Evolutionary conservation across 2,329 filamentous ascomycete species (phyloP), one percentile per base, ranked within the genome.

Genomic region (Eutypa lata): DNA sequence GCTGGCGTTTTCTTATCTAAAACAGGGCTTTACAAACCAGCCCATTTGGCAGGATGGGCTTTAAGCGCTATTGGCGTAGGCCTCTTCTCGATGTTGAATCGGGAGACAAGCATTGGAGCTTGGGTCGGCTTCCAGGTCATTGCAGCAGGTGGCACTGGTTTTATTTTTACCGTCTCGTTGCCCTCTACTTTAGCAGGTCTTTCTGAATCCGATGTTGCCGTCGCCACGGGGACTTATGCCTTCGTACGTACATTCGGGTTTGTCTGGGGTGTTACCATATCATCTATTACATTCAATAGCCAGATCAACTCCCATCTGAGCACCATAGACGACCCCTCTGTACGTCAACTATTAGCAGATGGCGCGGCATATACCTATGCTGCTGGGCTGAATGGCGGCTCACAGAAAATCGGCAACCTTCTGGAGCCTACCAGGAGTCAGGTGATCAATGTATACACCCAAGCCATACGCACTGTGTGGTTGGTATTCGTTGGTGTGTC

Each of bases 211-310:
- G 65, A 71, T 31, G 57, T 63, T 0, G 59, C 62, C 3, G 54
- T 60, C 14, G 66, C 68, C 0, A 64, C 64, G 3, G 63, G 62
- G 13, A 70, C 71, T 55, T 69, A 64, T 53, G 56, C 61, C 2
- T 76, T 75, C 57, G 62, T 71, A 50, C 62, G 73, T 7, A 65
- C 62, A 24, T 64, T 75, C 13, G 74, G 73, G 1, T 61, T 68
- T 28, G 67, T 71, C 14, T 64, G 73, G 37, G 73, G 73, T 18
- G 67, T 74, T 2, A 66, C 69, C 0, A 65, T 76, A 13, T 65
- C 66, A 2, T 65, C 65, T 1, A 61, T 65, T 1, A 64, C 70
- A 21, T 74, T 73, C 55, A 56, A 61, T 31, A 49, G 43, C 44
- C 47, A 48, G 22, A 28, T 52, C 47, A 31, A 65, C 55, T 7